Evolutionary conservation across 2,329 filamentous ascomycete genomes (phyloP).

Genomic region (Cytospora mali): DNA sequence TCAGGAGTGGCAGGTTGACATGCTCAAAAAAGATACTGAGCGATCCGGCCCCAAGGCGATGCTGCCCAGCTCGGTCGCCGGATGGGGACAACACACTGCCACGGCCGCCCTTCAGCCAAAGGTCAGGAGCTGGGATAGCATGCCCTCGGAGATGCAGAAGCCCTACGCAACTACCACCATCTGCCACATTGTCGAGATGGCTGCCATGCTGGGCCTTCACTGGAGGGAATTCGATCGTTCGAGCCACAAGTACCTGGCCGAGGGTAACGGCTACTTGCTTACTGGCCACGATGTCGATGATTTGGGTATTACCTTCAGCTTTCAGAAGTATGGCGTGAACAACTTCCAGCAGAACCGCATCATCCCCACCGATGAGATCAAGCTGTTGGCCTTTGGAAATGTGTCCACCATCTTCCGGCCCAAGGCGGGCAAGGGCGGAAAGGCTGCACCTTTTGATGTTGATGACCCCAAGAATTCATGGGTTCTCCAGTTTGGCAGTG

Average conservation of each 20-base stretch:
- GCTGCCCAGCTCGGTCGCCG: conserved; percentile 32
- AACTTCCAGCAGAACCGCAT: conserved; percentile 53
- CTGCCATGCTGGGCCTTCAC: conserved; percentile 57
- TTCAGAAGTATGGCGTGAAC: conserved; percentile 53
- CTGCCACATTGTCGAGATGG: conserved; percentile 57
- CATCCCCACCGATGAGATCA: conserved; percentile 56
- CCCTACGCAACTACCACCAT: conserved; percentile 59
- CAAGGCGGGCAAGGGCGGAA: conserved; percentile 22
- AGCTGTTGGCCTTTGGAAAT: conserved; percentile 58
- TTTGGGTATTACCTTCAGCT: conserved; percentile 57
- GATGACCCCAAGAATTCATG: conserved; percentile 47
- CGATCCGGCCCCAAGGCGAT: conserved; percentile 15
- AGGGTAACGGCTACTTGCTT: conserved; percentile 58
- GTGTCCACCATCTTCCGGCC: conserved; percentile 53
- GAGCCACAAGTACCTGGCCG: conserved; percentile 54
- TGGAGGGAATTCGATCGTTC: conserved; percentile 61
- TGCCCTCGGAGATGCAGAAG: conserved; percentile 50
- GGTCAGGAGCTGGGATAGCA: conserved; percentile 54
- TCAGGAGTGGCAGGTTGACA: conserved; percentile 46
- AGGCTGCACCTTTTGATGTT: conserved; percentile 31
- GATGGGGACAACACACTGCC: conserved; percentile 41
- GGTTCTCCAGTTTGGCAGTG: conserved; percentile 51
- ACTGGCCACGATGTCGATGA: conserved; percentile 50
- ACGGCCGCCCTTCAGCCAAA: conserved; percentile 49
- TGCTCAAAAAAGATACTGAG: conserved; percentile 34